Evolutionary conservation across 164 flowering plant species (phyloP).

Genomic region (Sedum album): DNA sequence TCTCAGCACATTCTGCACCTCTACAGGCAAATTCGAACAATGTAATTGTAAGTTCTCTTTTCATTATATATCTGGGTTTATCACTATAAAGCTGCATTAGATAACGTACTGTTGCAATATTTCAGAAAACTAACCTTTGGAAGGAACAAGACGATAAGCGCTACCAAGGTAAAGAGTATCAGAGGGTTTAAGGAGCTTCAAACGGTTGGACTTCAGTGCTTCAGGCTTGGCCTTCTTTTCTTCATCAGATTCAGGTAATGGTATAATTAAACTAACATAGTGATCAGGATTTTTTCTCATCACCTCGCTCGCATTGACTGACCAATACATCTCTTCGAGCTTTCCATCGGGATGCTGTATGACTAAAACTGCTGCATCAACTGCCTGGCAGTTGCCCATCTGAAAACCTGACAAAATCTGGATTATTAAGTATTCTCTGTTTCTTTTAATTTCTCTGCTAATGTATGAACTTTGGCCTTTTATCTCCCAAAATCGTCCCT

Average conservation of each 20-base stretch:
- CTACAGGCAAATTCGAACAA: conserved; percentile 27
- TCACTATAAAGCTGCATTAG: background rate
- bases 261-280: conserved; percentile 36
- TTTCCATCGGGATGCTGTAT: conserved; percentile 43
- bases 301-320: conserved; percentile 29
- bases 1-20: conserved; percentile 82
- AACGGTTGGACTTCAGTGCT: conserved; percentile 19
- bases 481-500: background rate
- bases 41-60: background rate
- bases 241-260: conserved; percentile 21
- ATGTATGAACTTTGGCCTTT: background rate
- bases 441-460: background rate
- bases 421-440: background rate
- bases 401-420: background rate
- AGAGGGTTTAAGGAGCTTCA: conserved; percentile 34
- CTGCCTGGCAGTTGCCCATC: conserved; percentile 55
- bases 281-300: conserved; percentile 42
- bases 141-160: conserved; percentile 35
- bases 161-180: conserved; percentile 41
- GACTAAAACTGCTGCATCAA: conserved; percentile 42
- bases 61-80: background rate
- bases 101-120: background rate
- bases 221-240: conserved; percentile 16
- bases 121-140: conserved; percentile 1
- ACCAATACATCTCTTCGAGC: conserved; percentile 34